phyloP scores from a whole-genome alignment of 106 monocot species.

The Gastrodia elata region DNA sequence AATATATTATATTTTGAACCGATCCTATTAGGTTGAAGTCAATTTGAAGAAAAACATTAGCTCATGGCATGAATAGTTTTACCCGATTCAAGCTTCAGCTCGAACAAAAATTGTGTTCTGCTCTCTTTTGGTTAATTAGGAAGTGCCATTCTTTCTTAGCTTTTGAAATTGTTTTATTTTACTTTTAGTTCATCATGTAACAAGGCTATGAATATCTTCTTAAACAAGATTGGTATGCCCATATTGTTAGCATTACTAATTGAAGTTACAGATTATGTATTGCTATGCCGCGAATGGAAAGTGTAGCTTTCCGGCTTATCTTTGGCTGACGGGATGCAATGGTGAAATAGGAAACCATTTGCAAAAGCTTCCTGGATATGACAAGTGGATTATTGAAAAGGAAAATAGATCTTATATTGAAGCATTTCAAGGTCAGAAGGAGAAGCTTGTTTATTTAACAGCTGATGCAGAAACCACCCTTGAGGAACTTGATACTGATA shows the following conservation, averaged over 20 bases:
- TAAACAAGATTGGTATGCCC: background rate
- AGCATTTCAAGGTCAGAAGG: conserved; percentile 64
- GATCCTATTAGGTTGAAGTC: no score
- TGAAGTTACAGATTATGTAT: conserved; percentile 79
- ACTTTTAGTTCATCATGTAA: background rate
- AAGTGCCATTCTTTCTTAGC: background rate
- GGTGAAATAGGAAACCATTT: conserved; percentile 70
- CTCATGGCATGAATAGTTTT: no score
- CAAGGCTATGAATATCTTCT: background rate
- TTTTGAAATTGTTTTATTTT: background rate
- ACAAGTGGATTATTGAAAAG: conserved; percentile 88
- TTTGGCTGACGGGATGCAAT: conserved; percentile 81
- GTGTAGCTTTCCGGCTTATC: conserved; percentile 64
- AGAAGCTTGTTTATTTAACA: conserved; percentile 80
- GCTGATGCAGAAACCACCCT: conserved; percentile 79
- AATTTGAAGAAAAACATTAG: no score
- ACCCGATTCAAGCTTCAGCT: no score
- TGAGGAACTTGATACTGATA: conserved; percentile 62
- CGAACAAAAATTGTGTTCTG: no score
- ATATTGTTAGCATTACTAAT: conserved; percentile 17
- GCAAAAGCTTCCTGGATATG: conserved; percentile 61
- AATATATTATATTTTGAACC: no score
- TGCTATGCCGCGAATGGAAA: conserved; percentile 94
- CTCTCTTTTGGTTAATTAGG: background rate
- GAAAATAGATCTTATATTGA: conserved; percentile 76